Percentiles rank a stretch among this genome's conserved stretches.
Evolutionary conservation across 2,329 filamentous ascomycete species (phyloP).

Genomic region (Colletotrichum truncatum): DNA sequence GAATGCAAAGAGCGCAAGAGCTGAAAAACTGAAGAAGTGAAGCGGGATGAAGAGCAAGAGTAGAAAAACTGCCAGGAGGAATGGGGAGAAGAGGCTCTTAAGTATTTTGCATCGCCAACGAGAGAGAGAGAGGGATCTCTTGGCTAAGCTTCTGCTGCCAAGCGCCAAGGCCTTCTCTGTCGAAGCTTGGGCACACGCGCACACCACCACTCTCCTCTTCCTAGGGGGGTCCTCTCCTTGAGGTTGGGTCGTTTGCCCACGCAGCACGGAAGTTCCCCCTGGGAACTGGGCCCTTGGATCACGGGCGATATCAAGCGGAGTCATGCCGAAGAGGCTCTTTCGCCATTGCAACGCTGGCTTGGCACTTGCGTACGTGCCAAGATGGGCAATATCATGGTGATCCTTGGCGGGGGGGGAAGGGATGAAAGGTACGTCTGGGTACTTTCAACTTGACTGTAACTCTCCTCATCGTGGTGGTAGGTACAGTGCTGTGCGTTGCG

Average conservation of each 20-base stretch:
- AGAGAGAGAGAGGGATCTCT: constrained; percentile 3
- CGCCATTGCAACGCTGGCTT: constrained; percentile 7
- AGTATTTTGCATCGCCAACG: constrained; percentile 5
- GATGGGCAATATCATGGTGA: background rate
- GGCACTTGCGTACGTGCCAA: constrained; percentile 8
- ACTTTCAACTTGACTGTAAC: too few relatives aligned
- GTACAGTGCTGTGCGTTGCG: background rate
- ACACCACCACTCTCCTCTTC: background rate
- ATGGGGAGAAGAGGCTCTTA: constrained; percentile 6
- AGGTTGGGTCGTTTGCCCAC: background rate
- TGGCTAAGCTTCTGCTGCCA: constrained; percentile 25
- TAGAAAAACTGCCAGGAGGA: background rate
- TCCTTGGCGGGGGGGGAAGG: constrained; percentile 1
- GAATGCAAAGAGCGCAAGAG: constrained; percentile 24
- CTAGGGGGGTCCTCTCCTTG: background rate
- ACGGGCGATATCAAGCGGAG: background rate
- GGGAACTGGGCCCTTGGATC: constrained; percentile 7
- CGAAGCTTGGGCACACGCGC: constrained; percentile 5
- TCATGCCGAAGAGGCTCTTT: constrained; percentile 21
- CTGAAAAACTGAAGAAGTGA: constrained; percentile 27
- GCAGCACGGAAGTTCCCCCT: background rate
- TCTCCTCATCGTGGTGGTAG: background rate
- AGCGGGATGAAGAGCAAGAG: constrained; percentile 22
- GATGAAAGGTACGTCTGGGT: background rate
- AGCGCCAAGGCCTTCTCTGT: constrained; percentile 16